Evolutionary conservation across 768 basidiomycete species (phyloP), one percentile per base, ranked within the genome.

Genomic region (Clitopilus passeckerianus): DNA sequence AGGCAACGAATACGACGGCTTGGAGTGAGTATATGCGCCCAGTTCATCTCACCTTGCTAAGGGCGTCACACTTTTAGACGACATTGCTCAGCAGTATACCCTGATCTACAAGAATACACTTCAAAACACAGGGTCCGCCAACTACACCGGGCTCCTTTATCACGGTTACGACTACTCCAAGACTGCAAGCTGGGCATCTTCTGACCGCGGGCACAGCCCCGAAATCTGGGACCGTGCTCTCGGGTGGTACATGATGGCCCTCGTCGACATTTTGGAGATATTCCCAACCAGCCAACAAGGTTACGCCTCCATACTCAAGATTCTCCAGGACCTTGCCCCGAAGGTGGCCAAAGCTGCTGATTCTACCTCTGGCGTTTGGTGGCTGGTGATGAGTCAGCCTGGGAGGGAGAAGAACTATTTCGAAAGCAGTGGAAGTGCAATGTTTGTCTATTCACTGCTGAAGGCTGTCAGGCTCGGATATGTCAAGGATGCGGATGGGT

Each of bases 101-200:
- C 70, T 81, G 20, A 78, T 80, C 73, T 79, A 72, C 65, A 59
- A 74, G 54, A 77, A 80, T 64, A 78, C 78, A 0, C 50, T 73
- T 5, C 78, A 79, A 59, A 73, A 72, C 53, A 59, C 71, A 1
- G 72, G 71, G 0, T 74, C 73, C 7, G 67, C 74, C 6, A 77
- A 77, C 56, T 69, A 75, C 54, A 77, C 73, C 2, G 75, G 75
- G 14, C 72, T 82, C 6, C 67, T 82, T 56, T 78, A 80, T 61
- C 80, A 81, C 60, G 80, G 80, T 6, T 82, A 81, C 61, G 80
- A 81, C 60, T 76, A 70, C 61, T 77, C 78, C 1, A 72, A 77
- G 59, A 72, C 66, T 14, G 68, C 75, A 4, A 63, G 70, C 16
- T 82, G 80, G 80, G 79, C 80, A 3, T 74, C 74, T 12, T 60